Evolutionary conservation across 352 stramenopile species (phyloP), one percentile per base, ranked within the genome.

Genomic region (Phytophthora pluvialis): DNA sequence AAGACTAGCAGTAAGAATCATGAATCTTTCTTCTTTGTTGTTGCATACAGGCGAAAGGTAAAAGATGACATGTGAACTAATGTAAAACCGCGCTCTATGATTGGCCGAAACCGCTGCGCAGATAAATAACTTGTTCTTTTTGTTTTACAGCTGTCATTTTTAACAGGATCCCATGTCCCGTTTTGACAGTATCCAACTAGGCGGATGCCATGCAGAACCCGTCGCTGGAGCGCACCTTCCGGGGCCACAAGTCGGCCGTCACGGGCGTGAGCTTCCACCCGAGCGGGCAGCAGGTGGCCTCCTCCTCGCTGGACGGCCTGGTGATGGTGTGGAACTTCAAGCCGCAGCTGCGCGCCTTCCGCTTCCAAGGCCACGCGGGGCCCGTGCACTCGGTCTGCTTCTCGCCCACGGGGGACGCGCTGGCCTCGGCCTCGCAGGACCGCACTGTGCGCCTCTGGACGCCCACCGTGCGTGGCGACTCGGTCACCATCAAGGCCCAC

Each of bases 271-370:
- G 80, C 51, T 97, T 97, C 73, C 91, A 90, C 57, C 91, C 90
- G 7, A 85, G 78, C 58, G 84, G 84, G 70, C 91, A 94, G 64
- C 90, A 98, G 70, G 81, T 98, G 44, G 89, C 86, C 26, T 97
- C 89, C 3, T 75, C 72, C 3, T 87, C 83, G 18, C 54, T 82
- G 31, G 91, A 98, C 53, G 80, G 85, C 38, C 73, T 69, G 26
- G 85, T 98, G 32, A 97, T 98, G 86, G 48, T 98, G 26, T 98
- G 93, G 93, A 96, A 97, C 73, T 98, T 97, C 69, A 78, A 79
- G 18, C 86, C 84, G 40, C 81, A 96, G 61, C 45, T 90, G 45
- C 81, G 86, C 28, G 85, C 90, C 46, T 97, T 92, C 70, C 81
- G 84, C 33, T 96, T 88, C 54, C 66, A 81, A 28, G 90, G 88